phyloP scores from a whole-genome alignment of 805 yeast species.

The Starmerella bacillaris region DNA sequence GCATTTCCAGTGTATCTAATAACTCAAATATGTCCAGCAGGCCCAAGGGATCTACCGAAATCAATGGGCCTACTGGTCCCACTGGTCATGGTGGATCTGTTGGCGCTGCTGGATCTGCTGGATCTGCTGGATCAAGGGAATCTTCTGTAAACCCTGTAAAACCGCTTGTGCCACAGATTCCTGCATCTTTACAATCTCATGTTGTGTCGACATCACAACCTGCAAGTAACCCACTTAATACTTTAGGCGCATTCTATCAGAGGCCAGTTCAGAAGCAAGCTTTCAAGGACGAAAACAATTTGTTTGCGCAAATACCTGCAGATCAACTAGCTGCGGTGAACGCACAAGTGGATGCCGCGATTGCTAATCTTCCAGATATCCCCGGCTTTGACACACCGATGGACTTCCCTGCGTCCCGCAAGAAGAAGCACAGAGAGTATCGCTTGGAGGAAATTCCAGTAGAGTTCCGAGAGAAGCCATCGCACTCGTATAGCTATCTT shows the following conservation, averaged over 20 bases:
- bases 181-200: not conserved
- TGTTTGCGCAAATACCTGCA: constrained; percentile 15
- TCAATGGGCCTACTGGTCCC: not conserved
- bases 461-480: constrained; percentile 70
- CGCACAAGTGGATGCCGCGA: constrained; percentile 15
- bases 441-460: constrained; percentile 74
- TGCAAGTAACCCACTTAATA: not conserved
- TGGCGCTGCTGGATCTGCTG: not conserved
- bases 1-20: not conserved
- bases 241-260: not conserved
- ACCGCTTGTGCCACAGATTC: too few species aligned
- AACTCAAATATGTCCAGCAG: not conserved
- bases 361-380: constrained; percentile 14
- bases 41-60: not conserved
- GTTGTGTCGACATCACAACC: not conserved
- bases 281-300: constrained; percentile 16
- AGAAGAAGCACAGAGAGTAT: constrained; percentile 39
- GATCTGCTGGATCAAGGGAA: not conserved
- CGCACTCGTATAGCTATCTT: constrained; percentile 59
- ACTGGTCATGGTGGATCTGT: not conserved
- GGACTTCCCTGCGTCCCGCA: constrained; percentile 2
- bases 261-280: not conserved
- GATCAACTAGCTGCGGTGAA: constrained; percentile 15
- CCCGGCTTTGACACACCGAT: constrained; percentile 13
- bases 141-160: too few species aligned